Percentiles rank a stretch among this genome's conserved stretches.
phyloP scores from a whole-genome alignment of 352 stramenopile species.

The Peronospora farinosa region DNA sequence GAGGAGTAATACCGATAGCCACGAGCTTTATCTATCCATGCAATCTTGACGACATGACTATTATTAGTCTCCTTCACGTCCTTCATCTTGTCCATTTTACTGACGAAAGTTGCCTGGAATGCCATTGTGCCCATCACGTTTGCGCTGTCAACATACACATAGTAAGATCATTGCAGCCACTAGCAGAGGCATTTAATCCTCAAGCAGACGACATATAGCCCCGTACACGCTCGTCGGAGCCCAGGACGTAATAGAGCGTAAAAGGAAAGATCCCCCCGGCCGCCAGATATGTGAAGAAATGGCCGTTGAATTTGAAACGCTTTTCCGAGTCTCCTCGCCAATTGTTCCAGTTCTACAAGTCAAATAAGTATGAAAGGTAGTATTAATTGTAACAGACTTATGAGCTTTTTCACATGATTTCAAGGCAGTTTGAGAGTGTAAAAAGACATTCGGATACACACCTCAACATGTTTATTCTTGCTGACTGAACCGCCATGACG shows the following conservation, averaged over 20 bases:
- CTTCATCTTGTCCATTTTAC: constrained; percentile 13
- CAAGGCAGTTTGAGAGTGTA: neutral
- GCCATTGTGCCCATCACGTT: constrained; percentile 39
- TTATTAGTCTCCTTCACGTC: too few relatives aligned
- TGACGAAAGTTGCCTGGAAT: constrained; percentile 52
- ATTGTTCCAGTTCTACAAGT: constrained; percentile 76
- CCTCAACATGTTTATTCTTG: constrained; percentile 85
- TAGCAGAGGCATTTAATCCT: too few relatives aligned
- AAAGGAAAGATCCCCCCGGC: constrained; percentile 62
- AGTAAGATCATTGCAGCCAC: too few relatives aligned
- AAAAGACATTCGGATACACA: constrained; percentile 11
- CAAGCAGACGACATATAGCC: too few relatives aligned
- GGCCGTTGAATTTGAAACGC: constrained; percentile 65
- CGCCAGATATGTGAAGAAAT: constrained; percentile 53
- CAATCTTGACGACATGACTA: too few relatives aligned
- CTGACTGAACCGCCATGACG: constrained; percentile 64
- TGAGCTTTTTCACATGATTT: neutral
- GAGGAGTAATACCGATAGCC: too few relatives aligned
- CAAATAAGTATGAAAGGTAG: constrained; percentile 9
- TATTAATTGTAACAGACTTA: neutral
- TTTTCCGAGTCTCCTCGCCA: constrained; percentile 81
- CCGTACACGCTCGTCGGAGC: constrained; percentile 59
- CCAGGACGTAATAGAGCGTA: constrained; percentile 56
- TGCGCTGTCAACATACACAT: constrained; percentile 23
- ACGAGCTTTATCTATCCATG: too few relatives aligned